Evolutionary conservation across 2,329 filamentous ascomycete species (phyloP).

Genomic region (Alternaria novae-zelandiae): DNA sequence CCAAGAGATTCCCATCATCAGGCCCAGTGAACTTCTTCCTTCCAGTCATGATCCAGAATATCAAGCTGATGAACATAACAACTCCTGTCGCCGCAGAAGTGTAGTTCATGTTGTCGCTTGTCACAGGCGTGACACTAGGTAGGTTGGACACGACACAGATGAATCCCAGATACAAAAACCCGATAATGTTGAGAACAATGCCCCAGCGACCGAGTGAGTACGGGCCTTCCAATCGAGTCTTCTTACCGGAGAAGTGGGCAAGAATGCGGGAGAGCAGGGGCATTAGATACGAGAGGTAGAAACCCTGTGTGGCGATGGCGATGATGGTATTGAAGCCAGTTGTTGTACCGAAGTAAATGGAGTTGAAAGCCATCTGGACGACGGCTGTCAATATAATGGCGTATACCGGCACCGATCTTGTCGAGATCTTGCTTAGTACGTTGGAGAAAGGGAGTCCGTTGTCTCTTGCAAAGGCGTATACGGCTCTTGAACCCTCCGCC

Average conservation of each 20-base stretch:
- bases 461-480: slow-evolving; percentile 60
- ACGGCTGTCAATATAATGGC: slow-evolving; percentile 56
- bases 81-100: slow-evolving; percentile 63
- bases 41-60: slow-evolving; percentile 61
- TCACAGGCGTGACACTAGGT: slow-evolving; percentile 59
- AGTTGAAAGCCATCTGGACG: slow-evolving; percentile 61
- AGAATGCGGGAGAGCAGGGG: slow-evolving; percentile 60
- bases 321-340: slow-evolving; percentile 65
- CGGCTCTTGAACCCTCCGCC: slow-evolving; percentile 55
- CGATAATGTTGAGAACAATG: slow-evolving; percentile 56
- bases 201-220: slow-evolving; percentile 56
- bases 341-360: slow-evolving; percentile 62
- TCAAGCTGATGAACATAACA: slow-evolving; percentile 57
- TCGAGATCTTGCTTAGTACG: slow-evolving; percentile 56
- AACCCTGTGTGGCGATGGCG: slow-evolving; percentile 63
- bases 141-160: slow-evolving; percentile 64
- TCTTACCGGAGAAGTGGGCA: slow-evolving; percentile 53
- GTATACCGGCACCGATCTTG: slow-evolving; percentile 57
- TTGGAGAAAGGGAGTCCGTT: slow-evolving; percentile 60
- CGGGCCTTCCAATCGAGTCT: slow-evolving; percentile 52
- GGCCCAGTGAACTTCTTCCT: slow-evolving; percentile 60
- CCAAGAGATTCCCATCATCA: slow-evolving; percentile 30
- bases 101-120: slow-evolving; percentile 64
- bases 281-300: slow-evolving; percentile 66
- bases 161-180: slow-evolving; percentile 61